Evolutionary conservation across 768 basidiomycete species (phyloP).

Genomic region (Panaeolus papilionaceus): DNA sequence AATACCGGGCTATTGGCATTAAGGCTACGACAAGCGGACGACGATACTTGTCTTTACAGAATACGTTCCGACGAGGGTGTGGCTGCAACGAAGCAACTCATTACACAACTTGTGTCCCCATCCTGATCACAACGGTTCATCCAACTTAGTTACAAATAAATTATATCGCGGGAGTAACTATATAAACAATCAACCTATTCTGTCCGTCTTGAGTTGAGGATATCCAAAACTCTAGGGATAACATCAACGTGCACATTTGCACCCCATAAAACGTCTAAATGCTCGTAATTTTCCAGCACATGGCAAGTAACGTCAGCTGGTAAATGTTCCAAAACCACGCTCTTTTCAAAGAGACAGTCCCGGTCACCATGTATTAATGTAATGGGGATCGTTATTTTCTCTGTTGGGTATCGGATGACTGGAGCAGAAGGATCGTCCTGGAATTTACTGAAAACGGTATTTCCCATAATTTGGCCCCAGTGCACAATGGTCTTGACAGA

Average conservation of each 20-base stretch:
- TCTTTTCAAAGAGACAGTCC: constrained; percentile 25
- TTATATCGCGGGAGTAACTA: neutral
- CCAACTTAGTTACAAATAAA: neutral
- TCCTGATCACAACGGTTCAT: neutral
- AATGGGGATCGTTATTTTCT: constrained; percentile 25
- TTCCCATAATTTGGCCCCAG: constrained; percentile 29
- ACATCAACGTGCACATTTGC: constrained; percentile 30
- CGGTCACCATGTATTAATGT: constrained; percentile 27
- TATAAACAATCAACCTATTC: neutral
- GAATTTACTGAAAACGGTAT: constrained; percentile 24
- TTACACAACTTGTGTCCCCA: neutral
- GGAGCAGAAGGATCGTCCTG: constrained; percentile 12
- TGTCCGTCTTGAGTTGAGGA: constrained; percentile 6
- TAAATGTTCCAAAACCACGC: constrained; percentile 22
- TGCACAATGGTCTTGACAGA: constrained; percentile 31
- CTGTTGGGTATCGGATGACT: constrained; percentile 23
- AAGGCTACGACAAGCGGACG: constrained; percentile 67
- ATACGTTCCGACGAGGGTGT: constrained; percentile 57
- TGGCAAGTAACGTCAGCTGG: constrained; percentile 19
- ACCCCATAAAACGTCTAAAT: constrained; percentile 31
- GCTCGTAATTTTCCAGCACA: constrained; percentile 25
- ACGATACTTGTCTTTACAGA: constrained; percentile 77
- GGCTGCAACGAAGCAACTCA: constrained; percentile 33
- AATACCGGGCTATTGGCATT: constrained; percentile 42
- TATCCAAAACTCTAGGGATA: constrained; percentile 27